Evolutionary conservation across 345 rosid genomes (phyloP).

Genomic region (Atalantia buxifolia): DNA sequence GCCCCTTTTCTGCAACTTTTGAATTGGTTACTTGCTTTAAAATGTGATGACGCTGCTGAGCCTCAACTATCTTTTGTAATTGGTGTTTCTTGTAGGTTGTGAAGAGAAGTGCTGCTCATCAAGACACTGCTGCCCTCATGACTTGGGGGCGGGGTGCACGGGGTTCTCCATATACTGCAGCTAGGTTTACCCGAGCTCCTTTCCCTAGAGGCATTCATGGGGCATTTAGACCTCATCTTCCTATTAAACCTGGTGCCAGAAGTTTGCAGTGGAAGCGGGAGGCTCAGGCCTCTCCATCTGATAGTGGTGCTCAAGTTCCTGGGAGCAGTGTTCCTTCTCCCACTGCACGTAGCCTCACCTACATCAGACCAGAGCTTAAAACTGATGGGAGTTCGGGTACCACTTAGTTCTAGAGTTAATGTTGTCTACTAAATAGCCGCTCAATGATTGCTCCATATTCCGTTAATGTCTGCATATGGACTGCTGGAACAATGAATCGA

Average conservation of each 20-base stretch:
- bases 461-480: slow-evolving; percentile 1
- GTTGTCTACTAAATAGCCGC: not conserved
- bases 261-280: slow-evolving; percentile 97
- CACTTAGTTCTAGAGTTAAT: slow-evolving; percentile 15
- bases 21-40: not conserved
- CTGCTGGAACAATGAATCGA: not conserved
- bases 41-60: not conserved
- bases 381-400: slow-evolving; percentile 33
- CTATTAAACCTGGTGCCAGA: slow-evolving; percentile 67
- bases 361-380: slow-evolving; percentile 64
- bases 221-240: slow-evolving; percentile 57
- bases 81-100: slow-evolving; percentile 50
- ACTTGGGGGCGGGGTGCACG: slow-evolving; percentile 61
- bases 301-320: slow-evolving; percentile 25
- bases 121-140: slow-evolving; percentile 48
- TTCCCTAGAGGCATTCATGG: slow-evolving; percentile 62
- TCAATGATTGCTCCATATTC: not conserved
- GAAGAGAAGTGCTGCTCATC: slow-evolving; percentile 60
- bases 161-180: slow-evolving; percentile 37
- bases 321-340: slow-evolving; percentile 33
- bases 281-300: slow-evolving; percentile 41
- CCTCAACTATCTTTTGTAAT: not conserved
- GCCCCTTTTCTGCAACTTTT: not conserved
- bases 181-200: slow-evolving; percentile 61
- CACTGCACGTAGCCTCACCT: slow-evolving; percentile 62